phyloP scores from a whole-genome alignment of 306 rosid species.

The Albizia julibrissin region DNA sequence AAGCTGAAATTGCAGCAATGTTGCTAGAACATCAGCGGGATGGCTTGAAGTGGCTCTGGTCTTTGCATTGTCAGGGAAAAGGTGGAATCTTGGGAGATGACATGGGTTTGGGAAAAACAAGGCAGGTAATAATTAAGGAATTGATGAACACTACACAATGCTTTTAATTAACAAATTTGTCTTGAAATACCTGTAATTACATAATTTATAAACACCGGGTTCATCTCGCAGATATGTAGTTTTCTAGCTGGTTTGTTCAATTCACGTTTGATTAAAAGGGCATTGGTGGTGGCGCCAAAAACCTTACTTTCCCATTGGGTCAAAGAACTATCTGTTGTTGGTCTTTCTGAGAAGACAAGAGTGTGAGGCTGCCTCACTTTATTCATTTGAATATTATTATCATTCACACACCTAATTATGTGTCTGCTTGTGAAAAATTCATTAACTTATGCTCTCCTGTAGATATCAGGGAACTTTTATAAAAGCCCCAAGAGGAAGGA shows the following conservation, averaged over 20 bases:
- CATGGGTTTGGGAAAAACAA: not conserved
- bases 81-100: not conserved
- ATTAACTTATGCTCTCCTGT: not conserved
- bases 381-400: not conserved
- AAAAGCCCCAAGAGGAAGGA: not conserved
- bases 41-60: not conserved
- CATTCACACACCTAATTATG: too few species aligned
- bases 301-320: not conserved
- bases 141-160: not conserved
- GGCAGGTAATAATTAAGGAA: not conserved
- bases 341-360: not conserved
- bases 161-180: not conserved
- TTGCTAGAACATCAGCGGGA: not conserved
- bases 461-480: not conserved
- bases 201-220: not conserved
- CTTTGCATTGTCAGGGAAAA: not conserved
- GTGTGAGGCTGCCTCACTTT: not conserved
- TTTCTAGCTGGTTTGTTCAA: not conserved
- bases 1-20: not conserved
- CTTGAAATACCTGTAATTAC: not conserved
- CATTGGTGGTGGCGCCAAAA: not conserved
- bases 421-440: too few species aligned
- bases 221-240: not conserved
- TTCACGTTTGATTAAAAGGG: not conserved
- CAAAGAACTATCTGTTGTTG: not conserved